Evolutionary conservation across 805 yeast genomes (phyloP), one percentile per base, ranked within the genome.

Genomic region (Suhomyces pyralidae): DNA sequence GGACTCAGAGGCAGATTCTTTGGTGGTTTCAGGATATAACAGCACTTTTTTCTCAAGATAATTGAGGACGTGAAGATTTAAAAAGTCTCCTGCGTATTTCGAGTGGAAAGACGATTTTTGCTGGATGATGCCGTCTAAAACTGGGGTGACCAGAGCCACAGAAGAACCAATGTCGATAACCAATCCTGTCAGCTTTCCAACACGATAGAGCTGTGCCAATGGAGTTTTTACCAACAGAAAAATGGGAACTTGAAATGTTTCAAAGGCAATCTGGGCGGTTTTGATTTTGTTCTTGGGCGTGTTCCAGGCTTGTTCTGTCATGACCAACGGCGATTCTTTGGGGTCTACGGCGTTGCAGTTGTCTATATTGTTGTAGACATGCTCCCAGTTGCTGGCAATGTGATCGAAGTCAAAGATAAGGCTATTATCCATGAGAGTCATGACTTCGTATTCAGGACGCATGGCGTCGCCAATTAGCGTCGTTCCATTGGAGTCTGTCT

Each of bases 71-170:
- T 88, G 89, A 49, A 82, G 76, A 65, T 86, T 88, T 51, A 88
- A 67, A 66, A 86, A 92, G 66, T 91, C 93, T 8, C 97, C 98
- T 3, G 92, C 97, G 64, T 80, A 88, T 60, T 82, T 83, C 14
- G 89, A 81, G 66, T 82, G 86, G 55, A 80, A 73, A 5, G 83
- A 77, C 46, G 89, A 87, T 64, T 85, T 86, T 57, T 78, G 71
- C 50, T 86, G 79, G 49, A 90, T 80, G 14, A 81, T 79, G 38
- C 96, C 97, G 61, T 88, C 91, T 55, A 82, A 70, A 17, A 90
- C 80, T 8, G 96, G 96, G 0, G 94, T 86, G 8, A 90, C 88
- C 30, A 85, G 78, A 15, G 86, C 78, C 4, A 82, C 80, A 3
- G 86, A 76, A 8, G 88, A 77, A 2, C 97, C 97, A 45, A 91